phyloP scores from a whole-genome alignment of 139 green algal species.

The Coelastrella sp. region DNA sequence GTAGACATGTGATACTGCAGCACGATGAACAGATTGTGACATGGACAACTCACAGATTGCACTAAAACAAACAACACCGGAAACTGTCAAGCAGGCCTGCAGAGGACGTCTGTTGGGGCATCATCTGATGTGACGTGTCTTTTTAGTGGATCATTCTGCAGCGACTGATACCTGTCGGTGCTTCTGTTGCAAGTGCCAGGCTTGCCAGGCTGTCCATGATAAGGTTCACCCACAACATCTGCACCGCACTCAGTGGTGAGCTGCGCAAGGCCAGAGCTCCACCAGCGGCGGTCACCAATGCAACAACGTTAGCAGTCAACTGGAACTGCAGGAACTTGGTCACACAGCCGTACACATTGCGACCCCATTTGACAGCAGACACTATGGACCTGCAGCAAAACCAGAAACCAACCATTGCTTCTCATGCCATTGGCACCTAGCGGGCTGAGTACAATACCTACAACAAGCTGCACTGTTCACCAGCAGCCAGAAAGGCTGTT shows the following conservation, averaged over 20 bases:
- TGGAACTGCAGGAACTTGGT: slow-evolving; percentile 94
- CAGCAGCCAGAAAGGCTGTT: no score
- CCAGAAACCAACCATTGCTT: not conserved
- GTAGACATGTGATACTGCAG: not conserved
- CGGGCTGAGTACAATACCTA: no score
- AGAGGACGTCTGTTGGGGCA: not conserved
- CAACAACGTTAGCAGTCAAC: slow-evolving; percentile 78
- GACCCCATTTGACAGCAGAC: slow-evolving; percentile 85
- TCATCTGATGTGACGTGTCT: not conserved
- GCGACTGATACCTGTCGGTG: slow-evolving; percentile 64
- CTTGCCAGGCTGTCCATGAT: slow-evolving; percentile 92
- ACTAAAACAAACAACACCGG: no score
- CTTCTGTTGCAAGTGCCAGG: slow-evolving; percentile 86
- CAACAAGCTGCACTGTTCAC: no score
- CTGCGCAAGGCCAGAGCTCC: slow-evolving; percentile 70
- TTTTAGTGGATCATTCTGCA: not conserved
- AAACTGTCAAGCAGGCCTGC: not conserved
- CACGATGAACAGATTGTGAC: not conserved
- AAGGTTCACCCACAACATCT: slow-evolving; percentile 90
- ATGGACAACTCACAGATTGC: not conserved
- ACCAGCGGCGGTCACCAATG: slow-evolving; percentile 70
- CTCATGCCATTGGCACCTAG: no score
- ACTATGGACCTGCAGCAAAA: slow-evolving; percentile 73
- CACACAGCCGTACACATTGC: slow-evolving; percentile 88
- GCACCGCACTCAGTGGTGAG: slow-evolving; percentile 79